Evolutionary conservation across 176 grass and related monocot genomes (phyloP), one percentile per base, ranked within the genome.

Genomic region (Phyllostachys edulis): DNA sequence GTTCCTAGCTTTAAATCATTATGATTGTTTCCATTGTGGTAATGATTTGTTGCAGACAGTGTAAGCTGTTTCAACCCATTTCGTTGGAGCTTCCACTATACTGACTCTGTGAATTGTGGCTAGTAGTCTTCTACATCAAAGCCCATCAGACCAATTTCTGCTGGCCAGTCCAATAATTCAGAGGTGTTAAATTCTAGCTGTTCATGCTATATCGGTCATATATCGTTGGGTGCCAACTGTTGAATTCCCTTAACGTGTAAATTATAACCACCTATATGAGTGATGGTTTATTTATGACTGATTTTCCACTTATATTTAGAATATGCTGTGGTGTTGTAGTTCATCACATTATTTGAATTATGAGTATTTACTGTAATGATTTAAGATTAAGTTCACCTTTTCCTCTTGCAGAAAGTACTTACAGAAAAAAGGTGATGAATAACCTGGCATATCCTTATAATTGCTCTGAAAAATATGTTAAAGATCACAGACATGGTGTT

Each of bases 231-330:
- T 72, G 42, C 52, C 55, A 34, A 81, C 71, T 61, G 21, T 59
- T 88, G 65, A 60, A 7, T 63, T 63, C 67, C 37, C 7, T 24
- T 59, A 62, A 62, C 7, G 4, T 63, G 54, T 82, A 49, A 23
- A 49, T 82, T 82, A 49, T 63, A 62, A 2, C 18, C 21, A 86
- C 71, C 21, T 52, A n/a, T 73, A 13, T 32, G 54, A 61, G 55
- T 73, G n/a, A 21, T 82, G 65, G 3, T 62, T 82, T 82, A n/a
- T 82, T 73, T 57, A 82, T 61, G 11, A 63, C 17, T 40, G 15
- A 36, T 63, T 51, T 32, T 0, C 42, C 40, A 85, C 21, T n/a
- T 56, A 54, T 9, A 27, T 39, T 67, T 24, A 52, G 20, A 14
- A 36, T 61, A 6, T 68, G 3, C 13, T 56, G 29, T 67, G 12